Conservation (phyloP, 2,329 filamentous ascomycete genomes). For the Aspergillus sclerotialis region DNA sequence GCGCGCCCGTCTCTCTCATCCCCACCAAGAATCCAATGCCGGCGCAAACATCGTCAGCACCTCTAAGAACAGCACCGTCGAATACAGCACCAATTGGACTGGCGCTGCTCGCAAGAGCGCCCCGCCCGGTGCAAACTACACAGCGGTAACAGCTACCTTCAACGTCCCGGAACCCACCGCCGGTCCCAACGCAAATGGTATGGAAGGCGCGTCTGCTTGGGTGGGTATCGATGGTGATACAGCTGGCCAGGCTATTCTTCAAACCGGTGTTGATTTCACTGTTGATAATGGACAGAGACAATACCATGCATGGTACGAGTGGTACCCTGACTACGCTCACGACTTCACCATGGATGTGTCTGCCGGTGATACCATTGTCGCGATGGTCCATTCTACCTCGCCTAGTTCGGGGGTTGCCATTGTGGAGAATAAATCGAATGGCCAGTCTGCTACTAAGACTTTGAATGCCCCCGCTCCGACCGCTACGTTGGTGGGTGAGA, state of each 20-base stretch:
- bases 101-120: constrained; percentile 47
- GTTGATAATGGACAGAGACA: constrained; percentile 32
- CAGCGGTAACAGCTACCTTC: constrained; percentile 38
- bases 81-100: constrained; percentile 54
- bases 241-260: constrained; percentile 48
- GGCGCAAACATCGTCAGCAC: constrained; percentile 11
- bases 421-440: constrained; percentile 48
- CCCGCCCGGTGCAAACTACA: constrained; percentile 42
- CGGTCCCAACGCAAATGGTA: constrained; percentile 29
- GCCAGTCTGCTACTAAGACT: constrained; percentile 46
- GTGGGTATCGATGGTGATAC: constrained; percentile 58
- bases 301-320: constrained; percentile 56
- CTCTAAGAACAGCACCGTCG: constrained; percentile 27
- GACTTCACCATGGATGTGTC: constrained; percentile 44
- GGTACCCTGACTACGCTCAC: constrained; percentile 52
- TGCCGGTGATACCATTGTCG: constrained; percentile 40
- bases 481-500: constrained; percentile 46
- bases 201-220: constrained; percentile 49
- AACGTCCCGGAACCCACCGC: constrained; percentile 45
- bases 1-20: constrained; percentile 19
- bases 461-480: constrained; percentile 38
- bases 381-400: constrained; percentile 31
- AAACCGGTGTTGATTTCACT: constrained; percentile 53
- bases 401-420: constrained; percentile 40
- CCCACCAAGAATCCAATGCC: too few relatives aligned